Evolutionary conservation across 75 land plant species (phyloP).

Genomic region (Picea glauca): DNA sequence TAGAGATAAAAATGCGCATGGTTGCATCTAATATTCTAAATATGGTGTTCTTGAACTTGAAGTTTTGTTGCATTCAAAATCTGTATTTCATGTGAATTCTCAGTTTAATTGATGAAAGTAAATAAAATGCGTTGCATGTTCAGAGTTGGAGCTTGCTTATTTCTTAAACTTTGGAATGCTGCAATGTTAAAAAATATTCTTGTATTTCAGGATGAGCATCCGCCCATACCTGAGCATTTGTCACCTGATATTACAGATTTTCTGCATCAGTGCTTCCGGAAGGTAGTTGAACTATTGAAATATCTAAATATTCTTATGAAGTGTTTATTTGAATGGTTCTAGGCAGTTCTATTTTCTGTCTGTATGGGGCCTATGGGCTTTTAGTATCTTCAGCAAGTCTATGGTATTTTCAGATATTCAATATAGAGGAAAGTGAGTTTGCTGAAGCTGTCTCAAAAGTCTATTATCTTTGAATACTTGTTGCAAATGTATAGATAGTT

Average conservation of each 20-base stretch:
- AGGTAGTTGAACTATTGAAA: conserved; percentile 42
- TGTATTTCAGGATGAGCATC: conserved; percentile 75
- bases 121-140: not conserved
- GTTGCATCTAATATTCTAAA: not conserved
- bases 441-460: not conserved
- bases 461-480: not conserved
- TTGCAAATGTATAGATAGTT: not conserved
- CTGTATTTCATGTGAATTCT: not conserved
- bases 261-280: conserved; percentile 91
- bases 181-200: conserved; percentile 4
- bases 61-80: not conserved
- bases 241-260: conserved; percentile 91
- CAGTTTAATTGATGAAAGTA: not conserved
- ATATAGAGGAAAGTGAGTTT: too few relatives aligned
- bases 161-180: not conserved
- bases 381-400: not conserved
- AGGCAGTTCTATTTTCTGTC: not conserved
- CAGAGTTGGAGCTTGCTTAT: not conserved
- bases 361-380: too few relatives aligned
- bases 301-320: not conserved
- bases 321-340: not conserved
- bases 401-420: not conserved
- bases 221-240: conserved; percentile 93
- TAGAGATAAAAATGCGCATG: not conserved
- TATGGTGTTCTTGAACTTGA: not conserved